Evolutionary conservation across 192 early-diverging fungal genomes (phyloP), one percentile per base, ranked within the genome.

Genomic region (Pilobolus umbonatus): DNA sequence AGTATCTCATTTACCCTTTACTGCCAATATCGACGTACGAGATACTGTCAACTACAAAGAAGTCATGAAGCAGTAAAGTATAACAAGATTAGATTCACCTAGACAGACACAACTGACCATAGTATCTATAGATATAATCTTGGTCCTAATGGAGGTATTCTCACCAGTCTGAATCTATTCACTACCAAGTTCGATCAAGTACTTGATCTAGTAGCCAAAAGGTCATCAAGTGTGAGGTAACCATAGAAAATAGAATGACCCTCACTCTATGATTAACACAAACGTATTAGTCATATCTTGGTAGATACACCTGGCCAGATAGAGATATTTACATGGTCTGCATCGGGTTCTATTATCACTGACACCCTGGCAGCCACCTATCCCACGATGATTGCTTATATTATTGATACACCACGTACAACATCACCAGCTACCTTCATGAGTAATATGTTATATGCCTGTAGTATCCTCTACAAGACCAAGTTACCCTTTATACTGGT

Each of bases 101-200:
- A 50, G 3, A 17, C 25, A 11, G 22, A 32, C 19, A 1, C 4
- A 35, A 28, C 19, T 19, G 6, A 40, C 25, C 62, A 22, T 52
- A 17, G 32, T 55, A 2, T 55, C 7, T 14, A 28, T 58, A 90
- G 87, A 72, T 95, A 96, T 67, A 92, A 88, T 65, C 81, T 96
- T 35, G 95, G 95, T 5, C 94, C 95, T 21, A 98, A 96, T 80
- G 96, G 96, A 38, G 96, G 89, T 29, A 98, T 98, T 72, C 75
- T 96, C 25, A 98, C 96, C 9, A 84, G 88, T 49, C 79, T 98
- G 15, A 98, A 98, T 70, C 67, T 98, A 36, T 98, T 98, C 60
- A 95, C 96, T 2, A 98, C 96, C 35, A 95, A 96, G 71, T 94
- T 98, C 69, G 94, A 98, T 78, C 96, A 98, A 69, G 96, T 98